These are phyloP conservation scores for Melastoma candidum DNA, from an alignment of 441 rosid genomes.

Conservation along the genomic window DNA sequence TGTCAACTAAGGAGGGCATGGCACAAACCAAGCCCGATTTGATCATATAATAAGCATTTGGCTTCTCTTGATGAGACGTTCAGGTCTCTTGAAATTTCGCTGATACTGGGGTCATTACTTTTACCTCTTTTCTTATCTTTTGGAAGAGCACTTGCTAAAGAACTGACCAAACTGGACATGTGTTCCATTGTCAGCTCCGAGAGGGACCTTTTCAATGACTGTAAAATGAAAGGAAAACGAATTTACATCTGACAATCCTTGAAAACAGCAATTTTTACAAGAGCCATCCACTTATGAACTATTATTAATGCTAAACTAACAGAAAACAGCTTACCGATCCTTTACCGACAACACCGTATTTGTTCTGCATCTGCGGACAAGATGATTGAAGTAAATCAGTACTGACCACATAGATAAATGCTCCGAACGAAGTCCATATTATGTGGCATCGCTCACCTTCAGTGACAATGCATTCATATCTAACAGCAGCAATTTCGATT, in stretches of 20 bases:
- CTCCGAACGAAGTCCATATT: too few species aligned
- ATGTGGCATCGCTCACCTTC: constrained; percentile 35
- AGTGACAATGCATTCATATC: constrained; percentile 64
- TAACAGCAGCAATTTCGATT: constrained; percentile 69
- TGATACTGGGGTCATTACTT: background rate
- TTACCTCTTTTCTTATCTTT: constrained; percentile 47
- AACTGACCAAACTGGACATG: constrained; percentile 61
- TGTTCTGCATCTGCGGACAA: constrained; percentile 67
- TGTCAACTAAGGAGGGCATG: background rate
- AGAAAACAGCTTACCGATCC: constrained; percentile 41
- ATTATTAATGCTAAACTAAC: background rate
- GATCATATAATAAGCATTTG: constrained; percentile 2
- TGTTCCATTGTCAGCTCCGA: constrained; percentile 69
- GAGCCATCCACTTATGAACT: background rate
- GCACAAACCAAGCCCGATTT: constrained; percentile 8
- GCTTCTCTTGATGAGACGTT: background rate
- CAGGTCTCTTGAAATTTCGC: too few species aligned
- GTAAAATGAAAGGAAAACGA: too few species aligned
- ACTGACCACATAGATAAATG: background rate
- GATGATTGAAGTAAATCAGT: constrained; percentile 17
- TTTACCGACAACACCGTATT: constrained; percentile 62
- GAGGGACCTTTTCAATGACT: constrained; percentile 49
- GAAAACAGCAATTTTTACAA: too few species aligned
- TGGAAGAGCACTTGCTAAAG: constrained; percentile 44
- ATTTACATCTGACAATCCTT: too few species aligned